phyloP scores from a whole-genome alignment of 805 yeast genomes.

The Pichia rugopelliculosa region DNA sequence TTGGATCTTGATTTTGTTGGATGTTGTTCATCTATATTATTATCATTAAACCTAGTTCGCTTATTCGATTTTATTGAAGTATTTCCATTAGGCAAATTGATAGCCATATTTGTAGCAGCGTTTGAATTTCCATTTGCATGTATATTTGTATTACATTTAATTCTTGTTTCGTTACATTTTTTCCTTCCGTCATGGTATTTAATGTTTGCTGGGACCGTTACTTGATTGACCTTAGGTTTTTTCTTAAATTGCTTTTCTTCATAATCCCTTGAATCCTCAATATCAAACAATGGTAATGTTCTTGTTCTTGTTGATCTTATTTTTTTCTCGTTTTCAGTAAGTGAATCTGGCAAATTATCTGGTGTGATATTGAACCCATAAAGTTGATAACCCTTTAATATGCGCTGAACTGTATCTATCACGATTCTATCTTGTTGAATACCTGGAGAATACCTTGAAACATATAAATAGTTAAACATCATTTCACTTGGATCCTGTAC shows the following conservation, averaged over 20 bases:
- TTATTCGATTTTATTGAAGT: background rate
- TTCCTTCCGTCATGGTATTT: background rate
- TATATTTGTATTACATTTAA: background rate
- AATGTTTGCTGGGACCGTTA: background rate
- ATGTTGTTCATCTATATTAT: background rate
- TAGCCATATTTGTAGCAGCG: background rate
- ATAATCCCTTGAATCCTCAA: constrained; percentile 1
- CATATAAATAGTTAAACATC: constrained; percentile 11
- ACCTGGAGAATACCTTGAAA: constrained; percentile 13
- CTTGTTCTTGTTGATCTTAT: constrained; percentile 2
- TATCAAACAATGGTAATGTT: constrained; percentile 4
- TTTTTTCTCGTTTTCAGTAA: background rate
- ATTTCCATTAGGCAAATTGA: too few species aligned
- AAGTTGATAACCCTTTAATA: constrained; percentile 17
- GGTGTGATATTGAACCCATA: constrained; percentile 17
- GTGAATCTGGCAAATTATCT: background rate
- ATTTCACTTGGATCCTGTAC: constrained; percentile 12
- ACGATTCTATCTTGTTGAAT: constrained; percentile 19
- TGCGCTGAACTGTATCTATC: constrained; percentile 12
- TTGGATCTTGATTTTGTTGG: background rate
- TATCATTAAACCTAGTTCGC: background rate
- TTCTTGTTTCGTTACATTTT: background rate
- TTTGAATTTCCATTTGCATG: background rate
- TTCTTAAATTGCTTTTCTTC: background rate
- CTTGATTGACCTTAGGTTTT: background rate